phyloP scores from a whole-genome alignment of 2,329 filamentous ascomycete genomes.

The Proliferodiscus dingleyae region DNA sequence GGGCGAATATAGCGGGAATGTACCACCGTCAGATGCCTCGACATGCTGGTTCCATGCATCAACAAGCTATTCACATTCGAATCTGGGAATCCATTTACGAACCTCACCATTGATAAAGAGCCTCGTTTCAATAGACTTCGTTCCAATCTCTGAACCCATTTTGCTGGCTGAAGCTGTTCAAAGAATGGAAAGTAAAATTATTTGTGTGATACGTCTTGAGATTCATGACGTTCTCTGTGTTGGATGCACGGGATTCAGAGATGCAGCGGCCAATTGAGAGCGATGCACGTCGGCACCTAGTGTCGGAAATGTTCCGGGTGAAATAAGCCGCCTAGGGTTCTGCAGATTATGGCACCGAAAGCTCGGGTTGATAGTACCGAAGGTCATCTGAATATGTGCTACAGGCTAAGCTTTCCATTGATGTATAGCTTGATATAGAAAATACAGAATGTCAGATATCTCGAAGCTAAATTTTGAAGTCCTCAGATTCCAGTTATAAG shows the following conservation, averaged over 20 bases:
- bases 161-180: no score
- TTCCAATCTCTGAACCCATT: not conserved
- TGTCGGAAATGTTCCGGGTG: not conserved
- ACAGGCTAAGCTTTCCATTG: not conserved
- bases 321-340: not conserved
- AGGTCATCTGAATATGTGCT: not conserved
- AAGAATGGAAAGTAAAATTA: no score
- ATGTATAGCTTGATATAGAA: not conserved
- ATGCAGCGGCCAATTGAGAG: no score
- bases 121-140: conserved; percentile 18
- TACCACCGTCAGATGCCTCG: conserved; percentile 40
- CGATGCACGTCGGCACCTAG: no score
- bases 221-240: no score
- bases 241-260: no score
- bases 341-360: not conserved
- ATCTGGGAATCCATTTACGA: not conserved
- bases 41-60: conserved; percentile 19
- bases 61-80: not conserved
- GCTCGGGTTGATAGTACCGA: not conserved
- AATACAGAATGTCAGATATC: not conserved
- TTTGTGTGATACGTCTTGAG: not conserved
- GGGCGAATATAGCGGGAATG: conserved; percentile 41
- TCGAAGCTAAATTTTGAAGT: not conserved
- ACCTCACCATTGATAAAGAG: conserved; percentile 49
- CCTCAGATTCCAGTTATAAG: not conserved